Percentiles rank a stretch among this genome's conserved stretches.
Conservation (phyloP, 345 rosid species). For the Zanthoxylum bungeanum region DNA sequence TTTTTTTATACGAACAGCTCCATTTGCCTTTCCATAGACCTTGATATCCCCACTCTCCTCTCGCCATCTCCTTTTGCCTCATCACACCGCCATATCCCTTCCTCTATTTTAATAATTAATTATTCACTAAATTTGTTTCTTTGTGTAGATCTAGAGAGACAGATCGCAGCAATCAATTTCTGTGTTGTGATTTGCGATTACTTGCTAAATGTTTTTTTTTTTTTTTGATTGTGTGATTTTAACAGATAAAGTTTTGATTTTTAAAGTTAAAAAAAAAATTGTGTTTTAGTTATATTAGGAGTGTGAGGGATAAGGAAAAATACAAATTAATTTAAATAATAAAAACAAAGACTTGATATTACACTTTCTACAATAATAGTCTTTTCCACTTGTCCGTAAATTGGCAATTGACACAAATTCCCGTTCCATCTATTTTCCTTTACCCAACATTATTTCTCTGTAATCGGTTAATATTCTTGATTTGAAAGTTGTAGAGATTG, state of each 20-base stretch:
- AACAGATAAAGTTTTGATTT: not conserved
- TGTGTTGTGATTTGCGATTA: not conserved
- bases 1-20: conserved; percentile 65
- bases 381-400: not conserved
- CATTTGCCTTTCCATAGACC: conserved; percentile 47
- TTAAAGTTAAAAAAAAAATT: too few relatives aligned
- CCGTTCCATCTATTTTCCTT: not conserved
- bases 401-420: not conserved
- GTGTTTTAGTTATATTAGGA: too few relatives aligned
- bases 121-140: not conserved
- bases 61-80: conserved; percentile 41
- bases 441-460: not conserved
- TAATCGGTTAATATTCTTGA: not conserved
- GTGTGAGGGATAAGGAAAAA: too few relatives aligned
- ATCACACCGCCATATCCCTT: conserved; percentile 49
- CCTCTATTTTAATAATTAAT: too few relatives aligned
- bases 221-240: not conserved
- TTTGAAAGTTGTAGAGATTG: not conserved
- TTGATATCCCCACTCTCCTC: conserved; percentile 56
- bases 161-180: not conserved
- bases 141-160: not conserved
- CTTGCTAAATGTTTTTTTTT: not conserved
- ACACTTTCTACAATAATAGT: not conserved
- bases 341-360: too few relatives aligned
- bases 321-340: too few relatives aligned